Evolutionary conservation across 306 rosid species (phyloP), one percentile per base, ranked within the genome.

Genomic region (Ormosia emarginata): DNA sequence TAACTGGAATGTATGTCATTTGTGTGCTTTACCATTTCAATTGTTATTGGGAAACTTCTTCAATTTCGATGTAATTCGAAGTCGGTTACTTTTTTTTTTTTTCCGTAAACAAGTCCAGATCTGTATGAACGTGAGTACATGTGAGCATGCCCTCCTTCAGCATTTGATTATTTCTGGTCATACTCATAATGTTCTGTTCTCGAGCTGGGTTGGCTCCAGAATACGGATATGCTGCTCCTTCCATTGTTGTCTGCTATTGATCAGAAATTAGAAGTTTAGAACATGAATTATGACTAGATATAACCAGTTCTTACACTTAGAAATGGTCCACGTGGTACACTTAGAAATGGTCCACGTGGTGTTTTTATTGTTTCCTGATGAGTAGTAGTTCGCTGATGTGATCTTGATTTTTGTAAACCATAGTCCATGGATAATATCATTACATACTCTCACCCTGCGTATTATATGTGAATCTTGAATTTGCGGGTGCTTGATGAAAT

Each of bases 1-100:
- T 41, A 12, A 12, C 83, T 10, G 85, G 89, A 74, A 65, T 39
- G 83, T 66, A 29, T 80, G 55, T 24, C 67, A n/a, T 67, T 43
- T 5, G 1, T 24, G 18, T 18, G 71, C 46, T 65, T 79, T 3
- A 32, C 57, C 29, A 0, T 71, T 52, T 30, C 13, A 39, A 18
- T 66, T 52, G 9, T 14, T 74, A 17, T 52, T 52, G 15, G 15
- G 4, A 52, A 13, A 11, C 67, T 53, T 70, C 34, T 63, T 67
- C 18, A 18, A 40, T 71, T 79, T 49, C 18, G 41, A 24, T 62
- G 75, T 55, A 10, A 13, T 66, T 18, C 10, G 33, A 67, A 46
- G 53, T 39, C 9, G 12, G 55, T 44, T n/a, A 41, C 44, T 53
- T 9, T 63, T n/a, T n/a, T 62, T 49, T 34, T 71, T 71, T 53